Conservation (phyloP, 306 rosid species). For the Oxytropis ochrocephala region DNA sequence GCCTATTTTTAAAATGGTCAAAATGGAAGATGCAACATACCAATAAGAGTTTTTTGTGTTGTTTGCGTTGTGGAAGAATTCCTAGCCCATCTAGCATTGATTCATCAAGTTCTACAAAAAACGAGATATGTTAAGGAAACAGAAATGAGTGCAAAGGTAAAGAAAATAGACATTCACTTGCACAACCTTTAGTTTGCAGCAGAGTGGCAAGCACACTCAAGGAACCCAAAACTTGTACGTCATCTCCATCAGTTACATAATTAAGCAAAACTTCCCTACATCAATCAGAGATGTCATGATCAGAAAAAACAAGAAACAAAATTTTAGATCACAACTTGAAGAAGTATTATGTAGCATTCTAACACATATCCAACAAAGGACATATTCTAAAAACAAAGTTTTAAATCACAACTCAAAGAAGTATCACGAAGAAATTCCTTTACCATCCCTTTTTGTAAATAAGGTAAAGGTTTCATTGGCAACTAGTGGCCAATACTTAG, state of each 20-base stretch:
- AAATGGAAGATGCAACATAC: slow-evolving; percentile 37
- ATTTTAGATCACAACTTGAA: neutral
- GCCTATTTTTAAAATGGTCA: slow-evolving; percentile 5
- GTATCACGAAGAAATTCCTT: neutral
- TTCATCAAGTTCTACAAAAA: slow-evolving; percentile 72
- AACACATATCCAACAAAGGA: neutral
- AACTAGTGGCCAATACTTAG: neutral
- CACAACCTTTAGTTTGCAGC: slow-evolving; percentile 86
- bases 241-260: slow-evolving; percentile 61
- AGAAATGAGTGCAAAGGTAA: neutral
- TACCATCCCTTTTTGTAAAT: neutral
- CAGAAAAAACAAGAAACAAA: neutral
- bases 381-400: neutral
- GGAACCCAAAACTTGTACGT: slow-evolving; percentile 72
- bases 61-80: slow-evolving; percentile 91
- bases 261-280: slow-evolving; percentile 71
- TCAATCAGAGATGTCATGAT: slow-evolving; percentile 11
- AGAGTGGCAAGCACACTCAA: slow-evolving; percentile 72
- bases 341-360: neutral
- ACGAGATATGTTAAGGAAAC: slow-evolving; percentile 26
- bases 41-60: slow-evolving; percentile 79
- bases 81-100: slow-evolving; percentile 87
- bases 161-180: slow-evolving; percentile 20
- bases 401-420: neutral
- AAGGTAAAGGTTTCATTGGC: neutral